Percentiles rank a stretch among this genome's conserved stretches.
These are phyloP conservation scores for Peronospora destructor DNA, from an alignment of 352 stramenopile species.

Conservation along the genomic window DNA sequence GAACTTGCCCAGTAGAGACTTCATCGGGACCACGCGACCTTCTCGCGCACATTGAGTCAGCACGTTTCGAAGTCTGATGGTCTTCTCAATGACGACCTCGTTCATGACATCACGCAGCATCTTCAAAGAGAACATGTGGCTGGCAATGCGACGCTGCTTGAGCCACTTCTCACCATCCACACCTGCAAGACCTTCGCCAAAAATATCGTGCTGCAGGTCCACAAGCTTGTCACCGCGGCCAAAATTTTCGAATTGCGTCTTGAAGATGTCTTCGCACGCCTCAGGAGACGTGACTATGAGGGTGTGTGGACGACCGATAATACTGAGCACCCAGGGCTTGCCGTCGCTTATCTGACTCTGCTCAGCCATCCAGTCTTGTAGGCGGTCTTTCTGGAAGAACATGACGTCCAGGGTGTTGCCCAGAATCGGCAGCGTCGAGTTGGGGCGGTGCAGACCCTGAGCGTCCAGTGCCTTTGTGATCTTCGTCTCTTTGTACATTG, in stretches of 20 bases:
- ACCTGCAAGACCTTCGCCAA: slow-evolving; percentile 46
- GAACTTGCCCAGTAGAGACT: slow-evolving; percentile 40
- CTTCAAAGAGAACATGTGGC: slow-evolving; percentile 59
- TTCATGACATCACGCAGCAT: slow-evolving; percentile 28
- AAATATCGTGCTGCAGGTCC: slow-evolving; percentile 29
- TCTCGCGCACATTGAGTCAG: slow-evolving; percentile 14
- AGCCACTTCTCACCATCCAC: slow-evolving; percentile 40
- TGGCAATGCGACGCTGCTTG: slow-evolving; percentile 48
- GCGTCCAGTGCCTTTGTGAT: slow-evolving; percentile 25
- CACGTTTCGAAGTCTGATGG: slow-evolving; percentile 19
- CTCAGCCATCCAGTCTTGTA: slow-evolving; percentile 55
- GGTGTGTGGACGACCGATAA: slow-evolving; percentile 24
- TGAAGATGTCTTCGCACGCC: slow-evolving; percentile 27
- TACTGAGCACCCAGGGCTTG: slow-evolving; percentile 41
- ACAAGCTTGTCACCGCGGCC: slow-evolving; percentile 19
- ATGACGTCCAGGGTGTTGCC: slow-evolving; percentile 34
- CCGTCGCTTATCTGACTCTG: slow-evolving; percentile 29
- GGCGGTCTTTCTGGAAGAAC: slow-evolving; percentile 30
- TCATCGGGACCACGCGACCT: slow-evolving; percentile 20
- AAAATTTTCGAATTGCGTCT: slow-evolving; percentile 48
- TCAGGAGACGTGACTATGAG: slow-evolving; percentile 36
- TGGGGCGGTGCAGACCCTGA: slow-evolving; percentile 21
- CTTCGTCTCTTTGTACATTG: slow-evolving; percentile 28
- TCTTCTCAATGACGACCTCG: slow-evolving; percentile 27
- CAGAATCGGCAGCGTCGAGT: slow-evolving; percentile 30